A percentile compares a stretch with the other conserved stretches of the same genome.
These are phyloP conservation scores for Durotheca rogersii DNA, from an alignment of 495 filamentous ascomycete species.

Conservation along the genomic window DNA sequence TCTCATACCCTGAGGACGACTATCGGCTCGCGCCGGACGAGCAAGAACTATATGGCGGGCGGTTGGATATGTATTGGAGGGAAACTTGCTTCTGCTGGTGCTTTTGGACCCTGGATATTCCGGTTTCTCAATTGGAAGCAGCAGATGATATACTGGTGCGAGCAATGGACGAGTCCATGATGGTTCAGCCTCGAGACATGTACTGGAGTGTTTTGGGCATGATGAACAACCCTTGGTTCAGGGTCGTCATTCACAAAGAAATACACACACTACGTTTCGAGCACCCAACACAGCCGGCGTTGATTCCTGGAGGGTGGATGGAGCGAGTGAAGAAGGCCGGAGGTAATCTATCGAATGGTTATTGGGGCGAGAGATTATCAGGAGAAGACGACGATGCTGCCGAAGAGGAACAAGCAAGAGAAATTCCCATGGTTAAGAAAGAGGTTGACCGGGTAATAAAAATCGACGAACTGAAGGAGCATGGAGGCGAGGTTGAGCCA, in stretches of 20 bases:
- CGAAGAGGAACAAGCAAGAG: conserved; percentile 49
- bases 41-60: conserved; percentile 71
- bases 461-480: conserved; percentile 69
- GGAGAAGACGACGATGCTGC: conserved; percentile 53
- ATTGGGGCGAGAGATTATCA: conserved; percentile 77
- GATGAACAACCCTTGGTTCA: conserved; percentile 99
- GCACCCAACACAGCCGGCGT: conserved; percentile 82
- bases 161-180: conserved; percentile 91
- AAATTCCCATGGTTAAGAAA: conserved; percentile 81
- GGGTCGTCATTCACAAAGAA: conserved; percentile 76
- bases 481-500: conserved; percentile 65
- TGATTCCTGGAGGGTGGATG: conserved; percentile 91
- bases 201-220: conserved; percentile 97
- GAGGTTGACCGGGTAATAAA: conserved; percentile 62
- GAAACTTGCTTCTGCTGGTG: conserved; percentile 91
- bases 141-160: conserved; percentile 78
- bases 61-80: conserved; percentile 77
- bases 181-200: conserved; percentile 87
- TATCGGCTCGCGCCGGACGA: conserved; percentile 68
- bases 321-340: conserved; percentile 87
- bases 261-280: conserved; percentile 71
- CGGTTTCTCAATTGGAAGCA: conserved; percentile 58
- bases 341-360: conserved; percentile 76
- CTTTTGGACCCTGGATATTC: conserved; percentile 82
- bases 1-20: conserved; percentile 83